Base-by-base conservation (phyloP, 345 rosid species). In the Euclidium syriacum region DNA sequence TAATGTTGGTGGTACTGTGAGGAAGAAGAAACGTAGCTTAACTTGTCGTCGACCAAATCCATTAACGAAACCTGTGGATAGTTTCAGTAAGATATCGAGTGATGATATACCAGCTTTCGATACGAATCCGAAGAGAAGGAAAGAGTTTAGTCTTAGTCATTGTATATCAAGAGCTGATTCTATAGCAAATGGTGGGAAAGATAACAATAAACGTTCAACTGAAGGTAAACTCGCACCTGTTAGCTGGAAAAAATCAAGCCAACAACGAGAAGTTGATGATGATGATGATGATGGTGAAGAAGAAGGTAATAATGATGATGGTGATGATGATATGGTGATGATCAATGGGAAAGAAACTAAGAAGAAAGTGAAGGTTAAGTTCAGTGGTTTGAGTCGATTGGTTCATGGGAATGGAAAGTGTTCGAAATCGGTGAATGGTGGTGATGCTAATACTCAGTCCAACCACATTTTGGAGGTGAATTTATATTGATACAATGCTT, bases 181-280 rank as follows among this genome's bases (percentile, higher is more conserved):
- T 50, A 62, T 75, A 33, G 40, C 61, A 1, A 74, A 62, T 25
- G 26, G 65, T 18, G 81, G 76, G 26, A 80, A 65, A 35, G 78
- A 73, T 25, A 63, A 66, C 70, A 77, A 64, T 56, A 56, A 54
- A 40, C 83, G 76, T 19, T 81, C 82, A 2, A 82, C 85, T 50
- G 88, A 92, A 77, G 98, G 91, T 71, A 74, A 65, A n/a, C 91
- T 87, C 65, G 82, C 95, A 57, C 94, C 98, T 62, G 84, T 78
- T 5, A 82, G 78, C 65, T 75, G 85, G 87, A 87, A 79, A 72
- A 69, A 63, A 42, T 49, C 68, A 2, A 69, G 71, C 73, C 78
- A 66, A 20, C 47, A 68, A 30, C 73, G 65, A 23, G 74, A 72
- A 70, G 66, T 24, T 54, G 33, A 30, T 16, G 61, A 55, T 36